Percentiles rank a stretch among this genome's conserved stretches.
phyloP scores from a whole-genome alignment of 2,329 filamentous ascomycete species.

The Cercospora sojina region DNA sequence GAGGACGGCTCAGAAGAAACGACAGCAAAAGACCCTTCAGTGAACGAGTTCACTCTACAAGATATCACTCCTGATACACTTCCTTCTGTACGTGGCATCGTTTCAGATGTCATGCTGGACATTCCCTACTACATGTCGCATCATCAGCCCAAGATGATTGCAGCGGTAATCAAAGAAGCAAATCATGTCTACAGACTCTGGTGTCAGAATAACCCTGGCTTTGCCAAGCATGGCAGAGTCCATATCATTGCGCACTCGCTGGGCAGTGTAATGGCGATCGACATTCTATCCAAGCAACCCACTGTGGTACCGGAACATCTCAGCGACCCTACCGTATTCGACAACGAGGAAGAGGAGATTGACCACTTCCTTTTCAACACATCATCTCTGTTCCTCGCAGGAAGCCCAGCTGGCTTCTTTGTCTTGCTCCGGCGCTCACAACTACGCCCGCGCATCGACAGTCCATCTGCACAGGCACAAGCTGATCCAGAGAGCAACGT shows the following conservation, averaged over 20 bases:
- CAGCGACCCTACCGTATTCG: constrained; percentile 34
- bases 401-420: constrained; percentile 91
- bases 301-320: constrained; percentile 59
- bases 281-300: constrained; percentile 86
- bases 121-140: constrained; percentile 97
- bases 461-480: constrained; percentile 72
- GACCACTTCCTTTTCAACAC: constrained; percentile 84
- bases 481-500: constrained; percentile 53
- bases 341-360: constrained; percentile 37
- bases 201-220: constrained; percentile 90
- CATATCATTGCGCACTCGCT: constrained; percentile 92
- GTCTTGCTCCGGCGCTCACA: constrained; percentile 73
- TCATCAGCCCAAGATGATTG: constrained; percentile 92
- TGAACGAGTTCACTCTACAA: constrained; percentile 67
- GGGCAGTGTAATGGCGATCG: constrained; percentile 90
- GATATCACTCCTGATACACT: constrained; percentile 92
- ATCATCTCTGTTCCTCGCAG: constrained; percentile 81
- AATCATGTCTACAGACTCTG: constrained; percentile 95
- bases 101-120: constrained; percentile 97
- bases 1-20: constrained; percentile 52
- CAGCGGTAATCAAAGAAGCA: constrained; percentile 82
- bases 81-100: constrained; percentile 84
- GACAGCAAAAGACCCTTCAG: constrained; percentile 26
- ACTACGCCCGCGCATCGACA: constrained; percentile 73
- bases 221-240: constrained; percentile 72